phyloP scores from a whole-genome alignment of 768 basidiomycete species.

The Piloderma croceum region DNA sequence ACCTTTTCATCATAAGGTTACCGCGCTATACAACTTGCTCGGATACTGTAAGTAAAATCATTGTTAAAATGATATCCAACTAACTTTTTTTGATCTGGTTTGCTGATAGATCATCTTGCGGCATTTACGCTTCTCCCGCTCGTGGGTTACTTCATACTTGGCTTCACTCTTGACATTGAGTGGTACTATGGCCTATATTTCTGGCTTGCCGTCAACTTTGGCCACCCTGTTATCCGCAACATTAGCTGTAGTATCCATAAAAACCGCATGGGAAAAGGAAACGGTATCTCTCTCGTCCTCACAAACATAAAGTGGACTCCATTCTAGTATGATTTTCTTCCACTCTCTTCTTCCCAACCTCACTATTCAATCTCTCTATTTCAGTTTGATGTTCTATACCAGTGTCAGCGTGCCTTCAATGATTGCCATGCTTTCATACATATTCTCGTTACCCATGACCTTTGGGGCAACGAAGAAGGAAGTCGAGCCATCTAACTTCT shows the following conservation, averaged over 20 bases:
- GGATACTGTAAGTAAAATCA: no score
- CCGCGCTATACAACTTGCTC: constrained; percentile 46
- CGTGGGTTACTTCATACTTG: constrained; percentile 67
- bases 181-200: constrained; percentile 73
- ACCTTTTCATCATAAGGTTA: constrained; percentile 79
- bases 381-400: constrained; percentile 74
- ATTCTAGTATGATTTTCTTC: constrained; percentile 58
- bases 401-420: constrained; percentile 69
- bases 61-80: background rate
- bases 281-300: constrained; percentile 42
- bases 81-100: constrained; percentile 1
- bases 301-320: constrained; percentile 64
- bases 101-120: constrained; percentile 49
- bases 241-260: constrained; percentile 62
- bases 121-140: constrained; percentile 56
- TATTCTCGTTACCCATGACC: constrained; percentile 63
- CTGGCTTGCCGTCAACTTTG: constrained; percentile 66
- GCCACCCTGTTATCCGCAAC: constrained; percentile 67
- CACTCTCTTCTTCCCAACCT: background rate
- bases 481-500: constrained; percentile 85
- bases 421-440: constrained; percentile 57
- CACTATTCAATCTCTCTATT: background rate
- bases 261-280: constrained; percentile 58
- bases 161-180: constrained; percentile 55
- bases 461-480: constrained; percentile 71